Evolutionary conservation across 495 filamentous ascomycete genomes (phyloP).

Genomic region (Podospora pseudopauciseta): DNA sequence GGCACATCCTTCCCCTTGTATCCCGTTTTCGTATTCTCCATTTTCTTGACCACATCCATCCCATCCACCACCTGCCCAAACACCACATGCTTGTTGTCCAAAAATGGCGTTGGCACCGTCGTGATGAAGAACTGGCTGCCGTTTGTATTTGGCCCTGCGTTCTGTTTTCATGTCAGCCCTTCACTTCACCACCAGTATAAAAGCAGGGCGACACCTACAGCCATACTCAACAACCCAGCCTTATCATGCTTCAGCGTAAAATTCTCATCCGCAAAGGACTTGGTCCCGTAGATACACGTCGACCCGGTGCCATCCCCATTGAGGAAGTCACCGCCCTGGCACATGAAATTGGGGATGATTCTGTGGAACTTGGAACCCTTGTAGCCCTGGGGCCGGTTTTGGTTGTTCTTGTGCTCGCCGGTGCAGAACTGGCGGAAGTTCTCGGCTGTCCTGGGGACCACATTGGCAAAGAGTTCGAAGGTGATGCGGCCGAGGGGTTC

Average conservation of each 20-base stretch:
- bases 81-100: conserved; percentile 94
- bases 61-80: conserved; percentile 90
- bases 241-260: conserved; percentile 75
- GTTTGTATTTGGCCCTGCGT: conserved; percentile 89
- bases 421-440: conserved; percentile 98
- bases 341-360: conserved; percentile 95
- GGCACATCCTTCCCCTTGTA: conserved; percentile 70
- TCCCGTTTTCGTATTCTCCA: conserved; percentile 82
- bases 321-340: conserved; percentile 92
- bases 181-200: not conserved
- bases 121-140: conserved; percentile 98
- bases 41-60: conserved; percentile 80
- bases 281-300: conserved; percentile 79
- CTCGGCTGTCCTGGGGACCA: conserved; percentile 84
- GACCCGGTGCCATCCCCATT: conserved; percentile 90
- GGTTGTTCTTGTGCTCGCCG: conserved; percentile 78
- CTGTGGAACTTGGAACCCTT: conserved; percentile 94
- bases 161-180: conserved; percentile 45
- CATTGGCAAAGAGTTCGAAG: conserved; percentile 85
- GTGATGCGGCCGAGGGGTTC: conserved; percentile 89
- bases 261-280: conserved; percentile 87
- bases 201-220: conserved; percentile 53
- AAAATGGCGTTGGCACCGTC: conserved; percentile 74
- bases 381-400: conserved; percentile 85
- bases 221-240: conserved; percentile 86